These are phyloP conservation scores for Xylariaceae sp. DNA, from an alignment of 2,329 filamentous ascomycete genomes.

Conservation along the genomic window DNA sequence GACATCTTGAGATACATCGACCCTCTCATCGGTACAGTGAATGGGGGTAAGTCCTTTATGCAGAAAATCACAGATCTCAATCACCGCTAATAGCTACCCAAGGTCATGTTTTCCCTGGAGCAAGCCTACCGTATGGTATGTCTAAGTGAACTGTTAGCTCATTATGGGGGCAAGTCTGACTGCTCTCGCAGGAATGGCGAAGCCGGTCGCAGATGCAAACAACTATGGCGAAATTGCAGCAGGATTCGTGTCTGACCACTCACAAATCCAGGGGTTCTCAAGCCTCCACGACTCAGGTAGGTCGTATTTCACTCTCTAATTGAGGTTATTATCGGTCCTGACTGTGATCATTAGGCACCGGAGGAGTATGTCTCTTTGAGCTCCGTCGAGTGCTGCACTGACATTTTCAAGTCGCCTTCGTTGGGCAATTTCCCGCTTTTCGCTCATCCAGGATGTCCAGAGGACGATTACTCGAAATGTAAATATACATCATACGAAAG, in stretches of 20 bases:
- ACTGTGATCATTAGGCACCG: constrained; percentile 21
- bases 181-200: constrained; percentile 26
- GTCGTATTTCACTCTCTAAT: no score
- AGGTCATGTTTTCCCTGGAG: constrained; percentile 32
- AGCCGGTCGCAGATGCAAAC: constrained; percentile 27
- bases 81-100: constrained; percentile 7
- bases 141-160: neutral
- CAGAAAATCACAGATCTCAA: neutral
- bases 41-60: constrained; percentile 21
- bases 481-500: constrained; percentile 43
- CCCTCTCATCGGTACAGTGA: constrained; percentile 28
- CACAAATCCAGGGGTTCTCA: constrained; percentile 27
- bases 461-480: constrained; percentile 45
- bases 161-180: constrained; percentile 7
- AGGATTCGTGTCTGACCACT: constrained; percentile 30
- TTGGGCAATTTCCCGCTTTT: constrained; percentile 52
- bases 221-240: constrained; percentile 24
- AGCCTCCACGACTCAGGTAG: constrained; percentile 30
- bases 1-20: constrained; percentile 24
- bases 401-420: constrained; percentile 34
- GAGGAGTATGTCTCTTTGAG: constrained; percentile 23
- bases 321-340: no score
- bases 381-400: constrained; percentile 6
- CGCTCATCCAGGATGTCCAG: constrained; percentile 44
- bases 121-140: constrained; percentile 29